A percentile compares a stretch with the other conserved stretches of the same genome.
phyloP scores from a whole-genome alignment of 768 basidiomycete genomes.

The Heimioporus sp. region DNA sequence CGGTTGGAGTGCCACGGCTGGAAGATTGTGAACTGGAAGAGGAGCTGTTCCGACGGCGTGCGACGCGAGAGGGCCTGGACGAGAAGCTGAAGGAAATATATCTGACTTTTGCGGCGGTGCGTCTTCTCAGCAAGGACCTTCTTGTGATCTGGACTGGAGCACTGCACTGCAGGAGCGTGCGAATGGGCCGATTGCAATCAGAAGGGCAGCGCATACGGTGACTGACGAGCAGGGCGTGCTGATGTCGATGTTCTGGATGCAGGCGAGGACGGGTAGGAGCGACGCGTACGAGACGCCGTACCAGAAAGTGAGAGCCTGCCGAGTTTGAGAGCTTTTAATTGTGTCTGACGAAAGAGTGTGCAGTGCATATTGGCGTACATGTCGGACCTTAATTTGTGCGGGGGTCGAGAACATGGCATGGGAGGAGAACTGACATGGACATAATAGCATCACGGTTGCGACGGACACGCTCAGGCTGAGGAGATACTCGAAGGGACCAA shows the following conservation, averaged over 20 bases:
- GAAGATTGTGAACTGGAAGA: constrained; percentile 67
- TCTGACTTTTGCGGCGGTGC: constrained; percentile 27
- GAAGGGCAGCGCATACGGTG: constrained; percentile 46
- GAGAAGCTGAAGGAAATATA: constrained; percentile 33
- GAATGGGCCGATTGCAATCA: constrained; percentile 68
- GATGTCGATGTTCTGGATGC: constrained; percentile 77
- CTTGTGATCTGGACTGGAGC: constrained; percentile 27
- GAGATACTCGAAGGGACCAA: constrained; percentile 46
- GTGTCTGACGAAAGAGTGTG: constrained; percentile 1
- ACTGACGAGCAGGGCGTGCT: constrained; percentile 45
- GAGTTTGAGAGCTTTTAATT: not conserved
- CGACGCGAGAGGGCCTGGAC: constrained; percentile 30
- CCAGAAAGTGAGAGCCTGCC: constrained; percentile 56
- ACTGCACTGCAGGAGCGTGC: constrained; percentile 52
- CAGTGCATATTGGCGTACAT: constrained; percentile 80
- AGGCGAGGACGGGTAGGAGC: constrained; percentile 52
- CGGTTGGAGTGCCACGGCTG: constrained; percentile 48
- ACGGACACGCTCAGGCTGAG: constrained; percentile 53
- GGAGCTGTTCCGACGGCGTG: constrained; percentile 31
- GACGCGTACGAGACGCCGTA: constrained; percentile 67
- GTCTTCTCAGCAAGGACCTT: constrained; percentile 12
- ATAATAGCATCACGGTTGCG: constrained; percentile 54
- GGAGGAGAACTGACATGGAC: not conserved
- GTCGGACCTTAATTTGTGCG: constrained; percentile 78
- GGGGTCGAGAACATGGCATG: constrained; percentile 7